Evolutionary conservation across 208 protist species (phyloP).

Genomic region (Acanthamoeba divionensis): DNA sequence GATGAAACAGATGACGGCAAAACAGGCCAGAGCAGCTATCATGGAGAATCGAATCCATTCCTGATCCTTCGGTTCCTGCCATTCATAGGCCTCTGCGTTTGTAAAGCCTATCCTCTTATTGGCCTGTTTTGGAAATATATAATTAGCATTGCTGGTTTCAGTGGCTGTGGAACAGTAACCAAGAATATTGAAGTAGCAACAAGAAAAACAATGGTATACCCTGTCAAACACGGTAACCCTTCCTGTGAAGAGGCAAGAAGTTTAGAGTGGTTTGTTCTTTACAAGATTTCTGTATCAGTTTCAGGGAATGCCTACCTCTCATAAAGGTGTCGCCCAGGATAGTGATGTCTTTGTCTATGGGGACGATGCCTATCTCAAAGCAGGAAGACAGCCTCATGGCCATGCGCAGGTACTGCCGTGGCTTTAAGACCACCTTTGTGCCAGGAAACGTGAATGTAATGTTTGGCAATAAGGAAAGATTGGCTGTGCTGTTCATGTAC

Average conservation of each 20-base stretch:
- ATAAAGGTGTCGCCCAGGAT: constrained; percentile 37
- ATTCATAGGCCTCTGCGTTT: background rate
- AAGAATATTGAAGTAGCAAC: too few relatives aligned
- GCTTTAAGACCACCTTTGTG: background rate
- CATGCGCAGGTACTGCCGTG: background rate
- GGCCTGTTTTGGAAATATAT: background rate
- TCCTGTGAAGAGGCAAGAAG: too few relatives aligned
- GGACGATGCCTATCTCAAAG: background rate
- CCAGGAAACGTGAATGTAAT: constrained; percentile 28
- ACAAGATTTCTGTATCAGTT: too few relatives aligned
- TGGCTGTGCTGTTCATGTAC: background rate
- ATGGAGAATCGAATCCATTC: background rate
- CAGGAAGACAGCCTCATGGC: background rate
- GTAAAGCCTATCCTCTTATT: constrained; percentile 22
- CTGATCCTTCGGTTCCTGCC: background rate
- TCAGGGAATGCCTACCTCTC: background rate
- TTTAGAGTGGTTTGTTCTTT: too few relatives aligned
- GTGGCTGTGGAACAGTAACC: too few relatives aligned
- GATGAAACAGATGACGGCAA: too few relatives aligned
- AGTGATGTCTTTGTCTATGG: constrained; percentile 5
- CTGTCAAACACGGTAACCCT: too few relatives aligned
- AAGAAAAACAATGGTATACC: too few relatives aligned
- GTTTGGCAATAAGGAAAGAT: background rate
- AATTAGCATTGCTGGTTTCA: too few relatives aligned
- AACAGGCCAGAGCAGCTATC: too few relatives aligned